These are phyloP conservation scores for Trichoderma orchidacearum DNA, from an alignment of 495 filamentous ascomycete species.

Conservation along the genomic window DNA sequence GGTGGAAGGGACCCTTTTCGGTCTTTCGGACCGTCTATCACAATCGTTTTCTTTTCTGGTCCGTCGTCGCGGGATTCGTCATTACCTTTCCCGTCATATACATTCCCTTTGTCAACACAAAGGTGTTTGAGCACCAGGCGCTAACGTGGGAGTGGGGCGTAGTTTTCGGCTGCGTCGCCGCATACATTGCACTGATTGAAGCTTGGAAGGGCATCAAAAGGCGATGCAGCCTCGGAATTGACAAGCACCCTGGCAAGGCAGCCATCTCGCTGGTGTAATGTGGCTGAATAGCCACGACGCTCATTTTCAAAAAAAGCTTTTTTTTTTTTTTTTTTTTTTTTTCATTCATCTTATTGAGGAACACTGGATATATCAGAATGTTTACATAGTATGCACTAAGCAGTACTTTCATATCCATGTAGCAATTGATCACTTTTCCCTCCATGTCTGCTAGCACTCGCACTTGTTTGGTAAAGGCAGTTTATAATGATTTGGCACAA, in stretches of 20 bases:
- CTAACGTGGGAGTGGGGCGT: constrained; percentile 49
- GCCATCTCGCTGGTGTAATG: not conserved
- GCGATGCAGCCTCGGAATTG: constrained; percentile 4
- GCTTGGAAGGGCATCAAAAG: constrained; percentile 40
- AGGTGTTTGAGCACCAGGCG: constrained; percentile 42
- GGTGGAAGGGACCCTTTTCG: constrained; percentile 22
- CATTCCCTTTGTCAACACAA: constrained; percentile 36
- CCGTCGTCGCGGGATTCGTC: constrained; percentile 39
- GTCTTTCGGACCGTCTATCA: constrained; percentile 37
- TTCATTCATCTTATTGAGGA: too few species aligned
- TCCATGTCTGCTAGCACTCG: too few species aligned
- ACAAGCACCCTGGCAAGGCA: not conserved
- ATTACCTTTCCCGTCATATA: constrained; percentile 45
- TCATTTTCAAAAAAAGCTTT: too few species aligned
- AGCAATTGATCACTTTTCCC: too few species aligned
- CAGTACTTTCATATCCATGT: too few species aligned
- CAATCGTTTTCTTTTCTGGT: constrained; percentile 45
- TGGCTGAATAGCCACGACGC: too few species aligned
- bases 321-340: too few species aligned
- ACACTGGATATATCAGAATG: too few species aligned
- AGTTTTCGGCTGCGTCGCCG: constrained; percentile 28
- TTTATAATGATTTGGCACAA: too few species aligned
- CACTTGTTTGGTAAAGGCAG: too few species aligned
- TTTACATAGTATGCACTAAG: too few species aligned
- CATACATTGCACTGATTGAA: constrained; percentile 36